Evolutionary conservation across 345 rosid genomes (phyloP).

Genomic region (Physaria fendleri): DNA sequence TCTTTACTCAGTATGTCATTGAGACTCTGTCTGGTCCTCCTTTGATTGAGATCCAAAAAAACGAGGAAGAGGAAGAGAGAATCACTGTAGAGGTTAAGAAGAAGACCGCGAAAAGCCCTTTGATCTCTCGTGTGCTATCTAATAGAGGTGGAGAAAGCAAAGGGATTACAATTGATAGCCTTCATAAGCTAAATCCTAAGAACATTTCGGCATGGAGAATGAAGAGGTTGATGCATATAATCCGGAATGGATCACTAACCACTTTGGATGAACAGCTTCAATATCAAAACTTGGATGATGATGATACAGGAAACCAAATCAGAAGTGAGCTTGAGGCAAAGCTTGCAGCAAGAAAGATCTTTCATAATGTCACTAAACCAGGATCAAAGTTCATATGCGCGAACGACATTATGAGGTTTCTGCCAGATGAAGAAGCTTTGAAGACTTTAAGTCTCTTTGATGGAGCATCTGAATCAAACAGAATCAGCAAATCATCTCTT

Average conservation of each 20-base stretch:
- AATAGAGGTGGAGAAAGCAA: constrained; percentile 30
- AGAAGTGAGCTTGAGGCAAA: constrained; percentile 51
- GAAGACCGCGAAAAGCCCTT: constrained; percentile 28
- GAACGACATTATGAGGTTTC: constrained; percentile 67
- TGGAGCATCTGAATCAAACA: constrained; percentile 49
- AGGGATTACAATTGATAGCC: constrained; percentile 42
- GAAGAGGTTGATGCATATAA: constrained; percentile 63
- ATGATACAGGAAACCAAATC: constrained; percentile 46
- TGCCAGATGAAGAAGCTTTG: constrained; percentile 59
- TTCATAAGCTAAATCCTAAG: constrained; percentile 49
- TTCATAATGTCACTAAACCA: constrained; percentile 46
- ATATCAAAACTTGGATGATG: constrained; percentile 35
- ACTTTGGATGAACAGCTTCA: constrained; percentile 64
- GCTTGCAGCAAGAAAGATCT: constrained; percentile 39
- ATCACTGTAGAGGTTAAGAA: constrained; percentile 36
- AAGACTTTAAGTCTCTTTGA: constrained; percentile 65
- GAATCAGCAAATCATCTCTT: constrained; percentile 53
- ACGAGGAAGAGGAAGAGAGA: constrained; percentile 47
- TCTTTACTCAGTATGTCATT: constrained; percentile 61
- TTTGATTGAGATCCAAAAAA: constrained; percentile 41
- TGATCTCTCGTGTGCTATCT: constrained; percentile 33
- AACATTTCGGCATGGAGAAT: constrained; percentile 71
- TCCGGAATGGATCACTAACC: constrained; percentile 47
- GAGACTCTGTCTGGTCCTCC: constrained; percentile 65
- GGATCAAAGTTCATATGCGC: constrained; percentile 50